Percentiles rank a stretch among this genome's conserved stretches.
phyloP scores from a whole-genome alignment of 768 basidiomycete species.

The Lentinula sp. region DNA sequence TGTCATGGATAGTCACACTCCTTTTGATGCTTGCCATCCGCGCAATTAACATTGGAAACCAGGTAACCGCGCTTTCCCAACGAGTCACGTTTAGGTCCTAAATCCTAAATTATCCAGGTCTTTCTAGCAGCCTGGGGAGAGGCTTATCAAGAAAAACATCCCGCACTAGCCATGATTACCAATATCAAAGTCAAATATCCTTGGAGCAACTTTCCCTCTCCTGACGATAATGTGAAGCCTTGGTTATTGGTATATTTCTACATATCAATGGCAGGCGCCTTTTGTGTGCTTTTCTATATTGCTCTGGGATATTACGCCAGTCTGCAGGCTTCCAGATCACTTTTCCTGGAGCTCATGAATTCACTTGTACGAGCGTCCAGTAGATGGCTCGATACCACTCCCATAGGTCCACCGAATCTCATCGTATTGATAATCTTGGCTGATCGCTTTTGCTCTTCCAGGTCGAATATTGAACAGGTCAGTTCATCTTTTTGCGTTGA shows the following conservation, averaged over 20 bases:
- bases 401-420: slow-evolving; percentile 66
- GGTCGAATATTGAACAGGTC: slow-evolving; percentile 3
- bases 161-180: slow-evolving; percentile 9
- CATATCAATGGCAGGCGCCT: slow-evolving; percentile 55
- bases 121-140: slow-evolving; percentile 68
- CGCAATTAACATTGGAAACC: slow-evolving; percentile 48
- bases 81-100: not conserved
- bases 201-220: slow-evolving; percentile 49
- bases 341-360: slow-evolving; percentile 50
- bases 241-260: slow-evolving; percentile 62
- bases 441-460: not conserved
- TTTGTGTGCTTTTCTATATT: slow-evolving; percentile 48
- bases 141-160: slow-evolving; percentile 42
- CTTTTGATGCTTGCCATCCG: slow-evolving; percentile 48
- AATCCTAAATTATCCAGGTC: slow-evolving; percentile 29
- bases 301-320: slow-evolving; percentile 63
- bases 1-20: slow-evolving; percentile 49
- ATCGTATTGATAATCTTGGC: not conserved
- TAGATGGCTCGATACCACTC: slow-evolving; percentile 70
- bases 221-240: slow-evolving; percentile 52
- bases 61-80: slow-evolving; percentile 27
- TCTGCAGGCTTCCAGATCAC: slow-evolving; percentile 55
- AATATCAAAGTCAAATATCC: slow-evolving; percentile 23
- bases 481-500: not conserved
- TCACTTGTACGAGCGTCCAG: slow-evolving; percentile 57